Conservation (phyloP, 495 filamentous ascomycete species). For the Penicillium bovifimosum region DNA sequence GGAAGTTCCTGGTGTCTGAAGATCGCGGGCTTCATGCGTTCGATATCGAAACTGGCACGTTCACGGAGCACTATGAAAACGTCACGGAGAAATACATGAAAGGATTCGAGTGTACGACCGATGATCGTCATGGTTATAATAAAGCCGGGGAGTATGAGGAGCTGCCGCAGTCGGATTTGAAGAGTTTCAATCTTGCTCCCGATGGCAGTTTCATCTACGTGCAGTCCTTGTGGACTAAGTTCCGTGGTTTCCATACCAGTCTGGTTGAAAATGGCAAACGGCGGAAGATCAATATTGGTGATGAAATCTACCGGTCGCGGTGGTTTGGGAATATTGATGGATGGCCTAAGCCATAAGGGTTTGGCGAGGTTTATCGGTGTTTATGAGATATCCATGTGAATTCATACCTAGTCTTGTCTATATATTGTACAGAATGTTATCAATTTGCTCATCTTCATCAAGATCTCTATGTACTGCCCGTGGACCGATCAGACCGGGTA, state of each 20-base stretch:
- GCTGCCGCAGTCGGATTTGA: conserved; percentile 22
- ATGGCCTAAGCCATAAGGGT: conserved; percentile 20
- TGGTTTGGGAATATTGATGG: conserved; percentile 25
- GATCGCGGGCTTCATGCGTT: conserved; percentile 2
- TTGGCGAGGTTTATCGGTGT: too few species aligned
- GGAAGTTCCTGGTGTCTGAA: conserved; percentile 2
- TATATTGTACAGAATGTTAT: too few species aligned
- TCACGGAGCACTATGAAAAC: conserved; percentile 8
- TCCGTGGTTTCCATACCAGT: conserved; percentile 24
- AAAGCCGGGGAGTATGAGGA: conserved; percentile 15
- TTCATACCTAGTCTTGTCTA: too few species aligned
- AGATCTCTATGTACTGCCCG: too few species aligned
- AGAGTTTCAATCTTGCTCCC: conserved; percentile 25
- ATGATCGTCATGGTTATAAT: conserved; percentile 19
- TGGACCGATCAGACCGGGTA: too few species aligned
- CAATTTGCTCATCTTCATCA: too few species aligned
- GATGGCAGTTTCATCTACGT: conserved; percentile 29
- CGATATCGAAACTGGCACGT: neutral
- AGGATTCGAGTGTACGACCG: conserved; percentile 24
- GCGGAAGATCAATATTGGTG: conserved; percentile 19
- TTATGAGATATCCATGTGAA: too few species aligned
- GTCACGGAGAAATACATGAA: conserved; percentile 20
- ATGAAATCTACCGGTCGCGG: conserved; percentile 28
- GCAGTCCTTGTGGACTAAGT: conserved; percentile 23
- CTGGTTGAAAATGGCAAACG: conserved; percentile 17